phyloP scores from a whole-genome alignment of 495 filamentous ascomycete species.

The Opeltia flavorubescens region DNA sequence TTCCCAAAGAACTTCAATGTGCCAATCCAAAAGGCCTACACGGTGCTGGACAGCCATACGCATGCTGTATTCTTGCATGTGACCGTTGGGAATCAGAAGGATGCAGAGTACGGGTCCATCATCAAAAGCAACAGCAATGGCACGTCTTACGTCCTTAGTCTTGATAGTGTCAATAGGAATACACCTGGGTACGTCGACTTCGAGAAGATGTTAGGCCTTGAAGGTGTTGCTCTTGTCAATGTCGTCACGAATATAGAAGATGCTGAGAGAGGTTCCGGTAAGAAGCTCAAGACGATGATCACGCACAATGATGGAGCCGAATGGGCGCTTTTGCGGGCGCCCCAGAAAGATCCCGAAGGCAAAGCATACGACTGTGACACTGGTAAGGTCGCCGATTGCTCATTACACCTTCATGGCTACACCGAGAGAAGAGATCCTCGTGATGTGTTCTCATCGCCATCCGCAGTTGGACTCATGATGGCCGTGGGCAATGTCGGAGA shows the following conservation, averaged over 20 bases:
- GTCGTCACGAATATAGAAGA: slow-evolving; percentile 59
- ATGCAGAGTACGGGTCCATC: slow-evolving; percentile 63
- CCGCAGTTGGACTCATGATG: slow-evolving; percentile 85
- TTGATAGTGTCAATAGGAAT: slow-evolving; percentile 65
- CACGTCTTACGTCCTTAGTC: slow-evolving; percentile 77
- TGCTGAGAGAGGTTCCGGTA: slow-evolving; percentile 45
- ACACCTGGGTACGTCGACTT: slow-evolving; percentile 73
- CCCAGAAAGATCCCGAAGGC: slow-evolving; percentile 49
- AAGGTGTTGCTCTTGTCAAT: slow-evolving; percentile 81
- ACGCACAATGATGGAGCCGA: slow-evolving; percentile 90
- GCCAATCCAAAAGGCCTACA: slow-evolving; percentile 65
- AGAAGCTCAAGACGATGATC: slow-evolving; percentile 77
- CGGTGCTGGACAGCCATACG: slow-evolving; percentile 81
- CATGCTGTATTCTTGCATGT: slow-evolving; percentile 91
- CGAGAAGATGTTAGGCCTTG: slow-evolving; percentile 83
- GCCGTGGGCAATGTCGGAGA: slow-evolving; percentile 83
- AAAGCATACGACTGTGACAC: slow-evolving; percentile 55
- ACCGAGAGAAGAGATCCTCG: slow-evolving; percentile 69
- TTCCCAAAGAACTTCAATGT: slow-evolving; percentile 77
- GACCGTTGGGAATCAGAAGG: slow-evolving; percentile 45
- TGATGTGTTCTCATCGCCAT: slow-evolving; percentile 74
- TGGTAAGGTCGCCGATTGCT: slow-evolving; percentile 46
- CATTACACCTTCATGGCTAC: slow-evolving; percentile 86
- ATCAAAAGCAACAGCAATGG: slow-evolving; percentile 98
- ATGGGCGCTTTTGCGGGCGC: slow-evolving; percentile 64